Conservation (phyloP, 768 basidiomycete genomes). For the Kwoniella botswanensis region DNA sequence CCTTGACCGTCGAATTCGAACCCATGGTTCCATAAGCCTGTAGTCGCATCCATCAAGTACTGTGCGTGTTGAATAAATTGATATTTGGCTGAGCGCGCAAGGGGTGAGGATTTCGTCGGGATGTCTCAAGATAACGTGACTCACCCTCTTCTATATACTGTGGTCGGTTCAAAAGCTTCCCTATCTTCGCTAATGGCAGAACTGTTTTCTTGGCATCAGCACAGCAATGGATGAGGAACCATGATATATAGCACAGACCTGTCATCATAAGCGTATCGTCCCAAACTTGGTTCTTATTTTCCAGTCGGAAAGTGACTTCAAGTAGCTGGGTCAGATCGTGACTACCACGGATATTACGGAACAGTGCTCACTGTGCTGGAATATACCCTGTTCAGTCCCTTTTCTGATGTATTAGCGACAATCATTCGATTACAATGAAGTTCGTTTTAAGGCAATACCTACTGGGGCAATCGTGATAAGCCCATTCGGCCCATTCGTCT, state of each 20-base stretch:
- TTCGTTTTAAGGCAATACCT: neutral
- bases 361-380: constrained; percentile 47
- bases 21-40: constrained; percentile 55
- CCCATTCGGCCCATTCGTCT: constrained; percentile 59
- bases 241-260: neutral
- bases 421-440: neutral
- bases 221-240: neutral
- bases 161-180: constrained; percentile 62
- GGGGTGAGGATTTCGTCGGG: constrained; percentile 58
- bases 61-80: constrained; percentile 53
- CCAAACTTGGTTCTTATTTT: constrained; percentile 61
- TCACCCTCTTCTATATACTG: constrained; percentile 65
- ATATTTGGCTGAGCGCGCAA: constrained; percentile 40
- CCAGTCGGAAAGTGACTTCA: constrained; percentile 48
- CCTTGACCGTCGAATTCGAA: constrained; percentile 46
- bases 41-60: constrained; percentile 51
- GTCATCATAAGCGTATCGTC: constrained; percentile 67
- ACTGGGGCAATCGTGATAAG: constrained; percentile 61
- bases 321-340: neutral
- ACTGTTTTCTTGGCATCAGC: constrained; percentile 41
- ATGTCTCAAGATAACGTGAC: neutral
- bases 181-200: constrained; percentile 65
- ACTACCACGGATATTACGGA: too few relatives aligned
- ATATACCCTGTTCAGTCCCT: constrained; percentile 41
- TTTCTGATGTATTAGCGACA: neutral